These are phyloP conservation scores for Tritrichomonas musculus DNA, from an alignment of 208 protist genomes.

Conservation along the genomic window DNA sequence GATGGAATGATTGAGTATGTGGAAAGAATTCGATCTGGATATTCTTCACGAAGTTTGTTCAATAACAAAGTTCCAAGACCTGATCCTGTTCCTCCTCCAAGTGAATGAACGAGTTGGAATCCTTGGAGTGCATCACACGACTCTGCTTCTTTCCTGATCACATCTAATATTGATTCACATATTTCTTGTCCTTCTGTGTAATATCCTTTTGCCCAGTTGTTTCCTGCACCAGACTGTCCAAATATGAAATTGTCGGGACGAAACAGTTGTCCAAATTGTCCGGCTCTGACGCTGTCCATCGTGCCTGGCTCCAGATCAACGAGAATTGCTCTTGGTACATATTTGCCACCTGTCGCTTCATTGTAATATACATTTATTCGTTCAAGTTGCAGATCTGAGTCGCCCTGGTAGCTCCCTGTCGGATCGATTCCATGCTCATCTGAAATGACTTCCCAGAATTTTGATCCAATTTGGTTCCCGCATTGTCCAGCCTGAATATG, in stretches of 20 bases:
- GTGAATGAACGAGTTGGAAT: no score
- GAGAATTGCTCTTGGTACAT: background rate
- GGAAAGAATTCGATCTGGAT: conserved; percentile 92
- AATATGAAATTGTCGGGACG: conserved; percentile 65
- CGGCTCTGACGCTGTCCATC: conserved; percentile 64
- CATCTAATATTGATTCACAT: conserved; percentile 61
- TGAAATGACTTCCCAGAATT: conserved; percentile 66
- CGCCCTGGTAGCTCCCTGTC: conserved; percentile 73
- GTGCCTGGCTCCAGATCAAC: conserved; percentile 64
- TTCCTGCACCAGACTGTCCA: conserved; percentile 56
- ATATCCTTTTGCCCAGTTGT: no score
- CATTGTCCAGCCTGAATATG: conserved; percentile 85
- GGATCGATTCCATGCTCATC: no score
- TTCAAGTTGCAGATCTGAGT: conserved; percentile 82
- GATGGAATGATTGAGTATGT: no score
- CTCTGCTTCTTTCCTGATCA: conserved; percentile 67
- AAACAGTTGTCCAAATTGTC: conserved; percentile 62
- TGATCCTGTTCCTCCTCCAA: conserved; percentile 66
- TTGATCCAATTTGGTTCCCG: conserved; percentile 82
- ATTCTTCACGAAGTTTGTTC: no score
- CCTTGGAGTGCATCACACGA: no score
- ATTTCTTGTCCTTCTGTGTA: no score
- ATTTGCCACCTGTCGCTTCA: conserved; percentile 19
- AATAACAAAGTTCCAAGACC: conserved; percentile 65
- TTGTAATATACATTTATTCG: conserved; percentile 73